Conservation (phyloP, 106 monocot species). For the Allium sativum region DNA sequence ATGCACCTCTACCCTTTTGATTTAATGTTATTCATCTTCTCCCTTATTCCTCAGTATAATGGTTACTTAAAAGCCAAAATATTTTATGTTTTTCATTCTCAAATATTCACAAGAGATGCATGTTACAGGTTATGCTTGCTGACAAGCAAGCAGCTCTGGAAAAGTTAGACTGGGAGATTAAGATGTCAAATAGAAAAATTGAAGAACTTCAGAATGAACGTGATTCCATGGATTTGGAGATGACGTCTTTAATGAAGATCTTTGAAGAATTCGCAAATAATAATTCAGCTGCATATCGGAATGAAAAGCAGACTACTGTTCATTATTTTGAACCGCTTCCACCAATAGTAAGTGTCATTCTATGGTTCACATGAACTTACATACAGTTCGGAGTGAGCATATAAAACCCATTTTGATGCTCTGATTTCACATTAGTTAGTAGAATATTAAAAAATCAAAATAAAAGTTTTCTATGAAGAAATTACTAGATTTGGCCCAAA, state of each 20-base stretch:
- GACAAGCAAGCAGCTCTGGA: conserved; percentile 89
- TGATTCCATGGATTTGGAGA: conserved; percentile 47
- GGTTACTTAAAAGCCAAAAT: too few species aligned
- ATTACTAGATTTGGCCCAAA: too few species aligned
- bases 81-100: too few species aligned
- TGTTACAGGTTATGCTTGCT: conserved; percentile 67
- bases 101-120: background rate
- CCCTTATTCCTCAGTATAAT: too few species aligned
- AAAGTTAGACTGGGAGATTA: conserved; percentile 70
- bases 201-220: conserved; percentile 62
- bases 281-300: conserved; percentile 17
- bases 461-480: too few species aligned
- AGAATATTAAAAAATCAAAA: too few species aligned
- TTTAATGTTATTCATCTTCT: too few species aligned
- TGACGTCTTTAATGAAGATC: conserved; percentile 37
- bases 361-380: background rate
- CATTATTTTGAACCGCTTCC: conserved; percentile 31
- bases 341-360: conserved; percentile 30
- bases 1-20: too few species aligned
- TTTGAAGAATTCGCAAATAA: conserved; percentile 49
- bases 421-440: too few species aligned
- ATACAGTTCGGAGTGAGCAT: too few species aligned
- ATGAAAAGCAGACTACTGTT: conserved; percentile 21
- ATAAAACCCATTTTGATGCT: too few species aligned
- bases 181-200: conserved; percentile 51